phyloP scores from a whole-genome alignment of 2,329 filamentous ascomycete species.

The Aspergillus costaricaensis region DNA sequence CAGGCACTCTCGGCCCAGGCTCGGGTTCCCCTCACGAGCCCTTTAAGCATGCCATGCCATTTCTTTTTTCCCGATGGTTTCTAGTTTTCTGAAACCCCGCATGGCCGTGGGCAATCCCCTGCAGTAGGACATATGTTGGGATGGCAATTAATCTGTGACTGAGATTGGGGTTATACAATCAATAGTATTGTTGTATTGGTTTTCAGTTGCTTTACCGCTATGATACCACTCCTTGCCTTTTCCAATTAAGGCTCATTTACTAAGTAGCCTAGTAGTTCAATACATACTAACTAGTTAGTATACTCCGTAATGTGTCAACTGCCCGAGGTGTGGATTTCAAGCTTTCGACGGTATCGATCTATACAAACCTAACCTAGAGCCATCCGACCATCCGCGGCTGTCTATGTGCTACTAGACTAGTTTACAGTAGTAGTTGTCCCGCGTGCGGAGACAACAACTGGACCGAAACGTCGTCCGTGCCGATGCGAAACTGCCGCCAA shows the following conservation, averaged over 20 bases:
- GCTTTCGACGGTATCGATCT: constrained; percentile 1
- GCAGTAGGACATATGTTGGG: background rate
- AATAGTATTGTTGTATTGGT: background rate
- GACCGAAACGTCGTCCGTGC: background rate
- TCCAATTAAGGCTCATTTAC: too few species aligned
- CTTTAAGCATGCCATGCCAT: background rate
- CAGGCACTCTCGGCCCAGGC: constrained; percentile 1
- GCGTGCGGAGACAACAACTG: constrained; percentile 16
- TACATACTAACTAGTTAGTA: too few species aligned
- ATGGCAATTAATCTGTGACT: background rate
- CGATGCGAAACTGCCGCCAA: background rate
- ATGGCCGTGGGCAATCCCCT: background rate
- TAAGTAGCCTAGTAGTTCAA: too few species aligned
- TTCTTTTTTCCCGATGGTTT: too few species aligned
- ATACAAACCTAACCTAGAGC: background rate
- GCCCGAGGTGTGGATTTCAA: constrained; percentile 1
- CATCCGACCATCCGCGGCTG: too few species aligned
- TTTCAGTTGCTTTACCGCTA: too few species aligned
- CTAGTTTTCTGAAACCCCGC: constrained; percentile 4
- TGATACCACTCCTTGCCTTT: too few species aligned
- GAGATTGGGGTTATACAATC: background rate
- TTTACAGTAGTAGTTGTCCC: background rate
- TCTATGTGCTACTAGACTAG: background rate
- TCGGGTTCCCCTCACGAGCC: constrained; percentile 6
- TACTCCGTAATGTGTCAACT: background rate